Evolutionary conservation across 2,329 filamentous ascomycete genomes (phyloP), one percentile per base, ranked within the genome.

Genomic region (Fusarium austroafricanum): DNA sequence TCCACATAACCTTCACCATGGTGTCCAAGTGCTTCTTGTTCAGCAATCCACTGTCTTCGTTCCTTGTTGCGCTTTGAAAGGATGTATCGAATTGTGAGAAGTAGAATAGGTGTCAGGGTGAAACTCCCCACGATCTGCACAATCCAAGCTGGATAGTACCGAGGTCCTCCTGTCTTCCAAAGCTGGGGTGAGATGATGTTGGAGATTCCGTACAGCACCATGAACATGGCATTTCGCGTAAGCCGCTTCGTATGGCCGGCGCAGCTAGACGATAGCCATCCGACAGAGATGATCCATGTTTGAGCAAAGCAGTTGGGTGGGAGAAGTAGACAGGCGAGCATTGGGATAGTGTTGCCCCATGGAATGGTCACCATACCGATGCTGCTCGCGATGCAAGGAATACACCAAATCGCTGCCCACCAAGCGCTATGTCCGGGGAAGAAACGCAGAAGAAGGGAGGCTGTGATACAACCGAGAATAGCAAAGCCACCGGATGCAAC

Each of bases 161-260:
- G 68, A 17, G 28, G 51, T 2, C 64, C 64, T 21, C 64, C 63
- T 37, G 58, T 44, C 10, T 54, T 61, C 68, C 67, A 71, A 2
- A 80, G 68, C 42, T 80, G 78, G 2, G 42, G 42, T 0, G 51
- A 54, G 8, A 54, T 49, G 1, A 54, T 54, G 3, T 54, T 54
- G 0, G 42, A 54, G 9, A 54, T 54, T 29, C 51, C 51, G 10
- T 54, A 54, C 5, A 54, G 42, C 2, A 54, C 51, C 51, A 54
- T 54, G 10, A 54, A 54, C 51, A 54, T 54, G 1, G 51, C 42
- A 4, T 54, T 54, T 0, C 51, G 40, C 1, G 51, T 49, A 6
- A 54, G 51, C 0, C 51, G 51, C 15, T 54, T 54, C 17, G 51
- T 54, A 35, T 54, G 51, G 0, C 51, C 51, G 4, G 51, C 51